Evolutionary conservation across 2,329 filamentous ascomycete genomes (phyloP).

Genomic region (Ilyonectria mors-panacis): DNA sequence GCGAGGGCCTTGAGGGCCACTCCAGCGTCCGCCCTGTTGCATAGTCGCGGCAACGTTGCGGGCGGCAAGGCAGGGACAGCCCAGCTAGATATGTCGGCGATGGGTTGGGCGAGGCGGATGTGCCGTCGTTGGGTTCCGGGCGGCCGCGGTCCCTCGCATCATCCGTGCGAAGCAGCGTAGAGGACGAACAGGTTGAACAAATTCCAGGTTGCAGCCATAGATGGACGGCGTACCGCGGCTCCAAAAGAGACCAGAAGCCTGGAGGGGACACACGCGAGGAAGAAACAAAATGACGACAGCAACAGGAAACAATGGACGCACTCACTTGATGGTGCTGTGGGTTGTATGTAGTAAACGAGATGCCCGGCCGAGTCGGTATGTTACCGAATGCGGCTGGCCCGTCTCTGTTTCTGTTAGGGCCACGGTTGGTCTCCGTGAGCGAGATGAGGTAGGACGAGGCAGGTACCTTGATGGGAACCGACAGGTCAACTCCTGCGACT

Average conservation of each 20-base stretch:
- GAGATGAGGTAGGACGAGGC: constrained; percentile 19
- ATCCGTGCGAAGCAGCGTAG: constrained; percentile 11
- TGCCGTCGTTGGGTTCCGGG: constrained; percentile 10
- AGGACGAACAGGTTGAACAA: constrained; percentile 7
- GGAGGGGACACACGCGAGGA: background rate
- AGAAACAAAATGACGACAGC: background rate
- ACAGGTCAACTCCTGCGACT: constrained; percentile 18
- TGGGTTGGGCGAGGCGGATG: constrained; percentile 16
- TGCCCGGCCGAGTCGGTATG: background rate
- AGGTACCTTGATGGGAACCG: constrained; percentile 35
- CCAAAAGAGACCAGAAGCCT: background rate
- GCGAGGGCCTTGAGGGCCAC: constrained; percentile 32
- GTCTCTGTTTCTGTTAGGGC: background rate
- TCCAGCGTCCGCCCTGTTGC: constrained; percentile 17
- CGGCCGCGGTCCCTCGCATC: constrained; percentile 15
- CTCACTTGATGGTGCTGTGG: background rate
- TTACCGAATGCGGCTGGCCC: constrained; percentile 3
- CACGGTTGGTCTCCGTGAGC: background rate
- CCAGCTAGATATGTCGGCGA: constrained; percentile 10
- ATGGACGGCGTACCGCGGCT: background rate
- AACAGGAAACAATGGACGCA: background rate
- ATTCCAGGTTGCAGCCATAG: background rate
- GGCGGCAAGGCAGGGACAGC: constrained; percentile 23
- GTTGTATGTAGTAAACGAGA: background rate
- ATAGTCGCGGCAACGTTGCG: constrained; percentile 24